These are phyloP conservation scores for Linum trigynum DNA, from an alignment of 345 rosid species.

Conservation along the genomic window DNA sequence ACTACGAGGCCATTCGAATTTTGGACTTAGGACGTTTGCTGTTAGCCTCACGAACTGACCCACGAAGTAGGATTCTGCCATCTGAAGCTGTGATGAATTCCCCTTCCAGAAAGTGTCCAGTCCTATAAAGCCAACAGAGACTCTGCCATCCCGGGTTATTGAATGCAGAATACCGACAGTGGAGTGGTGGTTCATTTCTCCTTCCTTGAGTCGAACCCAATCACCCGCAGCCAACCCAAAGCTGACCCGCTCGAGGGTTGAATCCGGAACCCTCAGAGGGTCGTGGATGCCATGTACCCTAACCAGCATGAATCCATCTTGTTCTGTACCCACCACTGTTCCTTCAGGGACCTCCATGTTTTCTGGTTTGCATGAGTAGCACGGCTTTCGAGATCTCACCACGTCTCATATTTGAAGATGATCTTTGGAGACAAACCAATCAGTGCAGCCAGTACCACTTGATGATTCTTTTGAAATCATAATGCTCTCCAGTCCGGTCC, in stretches of 20 bases:
- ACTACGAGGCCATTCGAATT: slow-evolving; percentile 68
- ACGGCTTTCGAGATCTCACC: slow-evolving; percentile 83
- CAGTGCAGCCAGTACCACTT: slow-evolving; percentile 41
- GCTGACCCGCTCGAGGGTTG: slow-evolving; percentile 63
- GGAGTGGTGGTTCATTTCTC: slow-evolving; percentile 50
- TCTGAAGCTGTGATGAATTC: slow-evolving; percentile 57
- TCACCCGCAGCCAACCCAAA: slow-evolving; percentile 78
- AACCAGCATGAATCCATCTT: slow-evolving; percentile 57
- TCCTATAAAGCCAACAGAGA: slow-evolving; percentile 71
- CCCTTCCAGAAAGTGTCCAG: slow-evolving; percentile 74
- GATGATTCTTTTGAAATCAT: slow-evolving; percentile 25
- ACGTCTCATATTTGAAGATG: slow-evolving; percentile 56
- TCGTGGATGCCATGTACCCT: slow-evolving; percentile 80
- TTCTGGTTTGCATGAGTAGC: slow-evolving; percentile 43
- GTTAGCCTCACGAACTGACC: slow-evolving; percentile 77
- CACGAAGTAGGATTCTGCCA: slow-evolving; percentile 62
- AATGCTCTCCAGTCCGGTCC: slow-evolving; percentile 39
- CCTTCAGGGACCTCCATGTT: slow-evolving; percentile 86
- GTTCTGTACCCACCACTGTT: slow-evolving; percentile 64
- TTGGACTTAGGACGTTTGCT: slow-evolving; percentile 56
- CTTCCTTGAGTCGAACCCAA: slow-evolving; percentile 78
- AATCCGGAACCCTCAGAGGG: slow-evolving; percentile 59
- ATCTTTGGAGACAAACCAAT: slow-evolving; percentile 82
- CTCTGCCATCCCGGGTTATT: slow-evolving; percentile 51
- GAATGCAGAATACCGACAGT: slow-evolving; percentile 82